Evolutionary conservation across 164 flowering plant species (phyloP).

Genomic region (Platanus orientalis): DNA sequence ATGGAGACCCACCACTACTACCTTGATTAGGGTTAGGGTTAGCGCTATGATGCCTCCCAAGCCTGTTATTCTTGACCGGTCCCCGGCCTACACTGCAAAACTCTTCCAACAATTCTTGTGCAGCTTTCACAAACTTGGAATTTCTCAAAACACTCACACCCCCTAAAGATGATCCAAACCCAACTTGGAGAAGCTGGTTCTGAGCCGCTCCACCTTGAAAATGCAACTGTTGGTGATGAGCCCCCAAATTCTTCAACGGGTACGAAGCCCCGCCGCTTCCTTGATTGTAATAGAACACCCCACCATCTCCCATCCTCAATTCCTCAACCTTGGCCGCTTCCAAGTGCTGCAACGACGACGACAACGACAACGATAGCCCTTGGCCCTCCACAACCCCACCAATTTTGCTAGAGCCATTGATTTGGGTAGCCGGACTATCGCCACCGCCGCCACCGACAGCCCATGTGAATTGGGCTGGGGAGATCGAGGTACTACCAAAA

Average conservation of each 20-base stretch:
- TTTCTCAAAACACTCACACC: conserved; percentile 44
- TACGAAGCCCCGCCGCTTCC: conserved; percentile 15
- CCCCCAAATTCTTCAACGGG: conserved; percentile 24
- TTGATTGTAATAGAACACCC: conserved; percentile 37
- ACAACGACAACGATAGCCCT: conserved; percentile 68
- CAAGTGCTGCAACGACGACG: conserved; percentile 54
- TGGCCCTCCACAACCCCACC: conserved; percentile 40
- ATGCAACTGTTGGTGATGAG: conserved; percentile 23
- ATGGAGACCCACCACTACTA: conserved; percentile 28
- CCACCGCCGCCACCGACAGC: conserved; percentile 10
- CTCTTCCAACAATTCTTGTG: conserved; percentile 78
- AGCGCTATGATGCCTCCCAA: conserved; percentile 23
- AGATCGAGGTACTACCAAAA: background rate
- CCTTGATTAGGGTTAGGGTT: conserved; percentile 43
- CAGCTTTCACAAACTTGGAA: conserved; percentile 62
- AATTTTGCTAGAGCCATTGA: no score
- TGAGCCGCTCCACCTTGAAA: conserved; percentile 25
- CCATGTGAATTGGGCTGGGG: conserved; percentile 27
- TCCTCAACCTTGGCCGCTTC: conserved; percentile 69
- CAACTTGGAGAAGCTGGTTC: conserved; percentile 29
- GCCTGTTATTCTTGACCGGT: conserved; percentile 50
- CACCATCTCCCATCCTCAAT: conserved; percentile 45
- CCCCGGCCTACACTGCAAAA: conserved; percentile 84
- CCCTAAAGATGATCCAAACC: conserved; percentile 33
- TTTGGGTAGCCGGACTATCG: no score